Conservation (phyloP, 2,329 filamentous ascomycete species). For the Raffaelea arxii region DNA sequence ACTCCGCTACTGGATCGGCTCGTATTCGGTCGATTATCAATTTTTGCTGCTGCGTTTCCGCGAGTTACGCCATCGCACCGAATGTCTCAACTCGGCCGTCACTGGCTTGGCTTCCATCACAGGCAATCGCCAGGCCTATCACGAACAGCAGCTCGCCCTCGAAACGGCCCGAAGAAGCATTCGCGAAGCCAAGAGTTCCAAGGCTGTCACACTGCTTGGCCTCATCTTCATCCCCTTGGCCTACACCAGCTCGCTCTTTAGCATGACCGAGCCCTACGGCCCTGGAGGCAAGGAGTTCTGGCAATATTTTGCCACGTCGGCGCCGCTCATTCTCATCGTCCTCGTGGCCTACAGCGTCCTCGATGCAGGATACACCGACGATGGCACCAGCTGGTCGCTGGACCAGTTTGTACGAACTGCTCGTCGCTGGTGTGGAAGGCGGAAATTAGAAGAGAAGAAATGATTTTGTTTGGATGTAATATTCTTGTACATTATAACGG, state of each 20-base stretch:
- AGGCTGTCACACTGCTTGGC: constrained; percentile 16
- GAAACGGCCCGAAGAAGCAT: constrained; percentile 11
- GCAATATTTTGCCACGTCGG: constrained; percentile 14
- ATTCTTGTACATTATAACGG: too few species aligned
- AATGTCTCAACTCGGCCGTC: constrained; percentile 15
- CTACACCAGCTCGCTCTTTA: constrained; percentile 14
- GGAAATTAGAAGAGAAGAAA: too few species aligned
- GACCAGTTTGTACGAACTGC: constrained; percentile 5
- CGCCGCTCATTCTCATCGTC: constrained; percentile 13
- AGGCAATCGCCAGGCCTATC: constrained; percentile 15
- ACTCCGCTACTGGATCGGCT: constrained; percentile 10
- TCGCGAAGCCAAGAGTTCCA: constrained; percentile 16
- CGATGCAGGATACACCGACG: constrained; percentile 15
- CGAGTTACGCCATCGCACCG: constrained; percentile 14
- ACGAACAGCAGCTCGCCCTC: constrained; percentile 14
- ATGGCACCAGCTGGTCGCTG: constrained; percentile 13
- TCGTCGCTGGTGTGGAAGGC: not conserved
- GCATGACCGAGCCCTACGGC: constrained; percentile 14
- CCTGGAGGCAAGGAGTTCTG: constrained; percentile 13
- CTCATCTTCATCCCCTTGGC: constrained; percentile 17
- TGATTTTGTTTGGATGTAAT: too few species aligned
- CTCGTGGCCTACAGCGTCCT: constrained; percentile 13
- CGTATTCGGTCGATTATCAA: constrained; percentile 13
- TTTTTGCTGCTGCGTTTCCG: constrained; percentile 14
- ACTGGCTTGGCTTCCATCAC: constrained; percentile 16